These are phyloP conservation scores for Mycena pura DNA, from an alignment of 768 basidiomycete genomes.

Conservation along the genomic window DNA sequence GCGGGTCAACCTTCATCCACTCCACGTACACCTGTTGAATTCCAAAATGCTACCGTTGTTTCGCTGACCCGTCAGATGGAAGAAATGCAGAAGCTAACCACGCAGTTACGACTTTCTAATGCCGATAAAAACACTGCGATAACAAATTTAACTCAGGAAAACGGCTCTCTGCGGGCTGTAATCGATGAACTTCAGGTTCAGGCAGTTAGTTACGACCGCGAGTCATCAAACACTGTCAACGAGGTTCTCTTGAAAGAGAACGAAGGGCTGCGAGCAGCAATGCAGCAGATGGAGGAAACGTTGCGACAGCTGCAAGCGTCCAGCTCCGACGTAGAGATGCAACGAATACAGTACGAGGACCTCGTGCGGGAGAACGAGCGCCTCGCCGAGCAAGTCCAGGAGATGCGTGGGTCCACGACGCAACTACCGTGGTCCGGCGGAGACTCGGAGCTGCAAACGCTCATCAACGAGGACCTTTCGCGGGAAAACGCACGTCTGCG, in stretches of 20 bases:
- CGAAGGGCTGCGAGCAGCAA: conserved; percentile 13
- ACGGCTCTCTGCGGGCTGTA: conserved; percentile 19
- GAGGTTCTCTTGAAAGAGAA: conserved; percentile 22
- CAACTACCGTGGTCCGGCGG: conserved; percentile 27
- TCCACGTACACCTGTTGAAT: too few relatives aligned
- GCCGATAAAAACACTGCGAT: conserved; percentile 7
- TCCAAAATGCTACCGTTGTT: neutral
- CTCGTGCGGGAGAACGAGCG: conserved; percentile 24
- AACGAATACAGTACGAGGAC: conserved; percentile 23
- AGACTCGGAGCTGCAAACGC: conserved; percentile 25
- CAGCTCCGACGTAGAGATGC: conserved; percentile 22
- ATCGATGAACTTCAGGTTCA: conserved; percentile 22
- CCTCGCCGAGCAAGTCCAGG: conserved; percentile 7
- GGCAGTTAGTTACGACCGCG: conserved; percentile 4
- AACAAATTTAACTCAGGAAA: conserved; percentile 16
- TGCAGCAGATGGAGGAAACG: conserved; percentile 5
- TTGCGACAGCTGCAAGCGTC: conserved; percentile 13
- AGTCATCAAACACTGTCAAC: conserved; percentile 6
- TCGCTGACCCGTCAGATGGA: conserved; percentile 7
- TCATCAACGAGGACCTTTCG: conserved; percentile 26
- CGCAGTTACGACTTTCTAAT: conserved; percentile 21
- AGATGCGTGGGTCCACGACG: conserved; percentile 29
- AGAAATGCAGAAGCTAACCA: conserved; percentile 11
- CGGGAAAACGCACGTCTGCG: conserved; percentile 20
- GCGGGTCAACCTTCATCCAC: neutral